phyloP scores from a whole-genome alignment of 2,329 filamentous ascomycete genomes.

The Botrytis porri region DNA sequence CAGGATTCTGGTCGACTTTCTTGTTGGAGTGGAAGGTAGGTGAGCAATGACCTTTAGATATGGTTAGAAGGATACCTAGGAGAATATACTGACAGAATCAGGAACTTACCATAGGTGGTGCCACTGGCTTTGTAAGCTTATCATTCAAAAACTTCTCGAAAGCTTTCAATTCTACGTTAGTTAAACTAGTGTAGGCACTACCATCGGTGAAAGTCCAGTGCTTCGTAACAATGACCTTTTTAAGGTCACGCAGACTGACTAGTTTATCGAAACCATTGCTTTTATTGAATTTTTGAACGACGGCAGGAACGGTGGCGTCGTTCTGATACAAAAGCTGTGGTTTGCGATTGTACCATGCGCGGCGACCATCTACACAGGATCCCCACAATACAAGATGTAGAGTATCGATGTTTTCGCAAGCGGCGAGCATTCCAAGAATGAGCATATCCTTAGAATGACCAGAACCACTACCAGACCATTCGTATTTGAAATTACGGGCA shows the following conservation, averaged over 20 bases:
- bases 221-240: slow-evolving; percentile 24
- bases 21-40: background rate
- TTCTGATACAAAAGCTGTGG: slow-evolving; percentile 15
- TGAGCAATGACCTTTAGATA: background rate
- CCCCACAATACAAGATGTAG: slow-evolving; percentile 17
- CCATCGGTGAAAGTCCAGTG: background rate
- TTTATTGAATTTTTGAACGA: slow-evolving; percentile 24
- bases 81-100: background rate
- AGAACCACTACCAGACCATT: slow-evolving; percentile 19
- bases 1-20: slow-evolving; percentile 6
- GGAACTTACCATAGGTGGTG: background rate
- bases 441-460: slow-evolving; percentile 15
- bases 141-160: slow-evolving; percentile 13
- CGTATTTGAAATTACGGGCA: slow-evolving; percentile 22
- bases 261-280: slow-evolving; percentile 26
- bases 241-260: slow-evolving; percentile 21
- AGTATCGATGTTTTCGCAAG: slow-evolving; percentile 19
- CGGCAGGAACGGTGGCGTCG: slow-evolving; percentile 6
- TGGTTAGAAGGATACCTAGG: background rate
- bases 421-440: slow-evolving; percentile 1
- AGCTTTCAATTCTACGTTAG: background rate
- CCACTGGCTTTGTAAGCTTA: slow-evolving; percentile 11
- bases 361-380: background rate
- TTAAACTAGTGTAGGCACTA: background rate
- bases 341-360: background rate